Conservation (phyloP, 192 early-diverging fungal genomes). For the Paraglomus brasilianum region DNA sequence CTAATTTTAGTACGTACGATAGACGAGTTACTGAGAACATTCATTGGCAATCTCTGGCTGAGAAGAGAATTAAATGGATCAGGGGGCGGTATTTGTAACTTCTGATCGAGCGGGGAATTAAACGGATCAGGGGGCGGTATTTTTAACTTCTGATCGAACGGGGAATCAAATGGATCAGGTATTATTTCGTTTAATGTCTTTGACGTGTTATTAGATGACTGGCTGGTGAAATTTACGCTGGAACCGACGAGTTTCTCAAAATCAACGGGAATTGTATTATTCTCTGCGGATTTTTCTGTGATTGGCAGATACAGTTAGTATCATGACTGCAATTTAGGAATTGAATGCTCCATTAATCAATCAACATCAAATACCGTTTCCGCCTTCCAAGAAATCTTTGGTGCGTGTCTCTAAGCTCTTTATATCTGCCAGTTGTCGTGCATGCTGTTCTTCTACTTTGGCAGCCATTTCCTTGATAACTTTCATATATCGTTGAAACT, state of each 20-base stretch:
- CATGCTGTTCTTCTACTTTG: conserved; percentile 60
- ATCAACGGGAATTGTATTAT: conserved; percentile 2
- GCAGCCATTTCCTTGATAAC: conserved; percentile 55
- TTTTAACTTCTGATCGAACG: too few relatives aligned
- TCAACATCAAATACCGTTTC: conserved; percentile 3
- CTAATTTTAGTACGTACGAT: too few relatives aligned
- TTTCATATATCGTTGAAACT: conserved; percentile 65
- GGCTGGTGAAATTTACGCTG: too few relatives aligned
- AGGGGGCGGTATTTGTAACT: too few relatives aligned
- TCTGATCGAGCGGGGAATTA: too few relatives aligned
- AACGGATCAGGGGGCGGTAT: too few relatives aligned
- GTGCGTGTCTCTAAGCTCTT: conserved; percentile 53
- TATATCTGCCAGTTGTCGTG: conserved; percentile 58
- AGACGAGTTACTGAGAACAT: too few relatives aligned
- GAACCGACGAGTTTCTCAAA: conserved; percentile 24
- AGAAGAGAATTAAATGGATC: too few relatives aligned
- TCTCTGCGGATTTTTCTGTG: conserved; percentile 3
- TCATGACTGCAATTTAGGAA: neutral
- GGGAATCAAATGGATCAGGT: too few relatives aligned
- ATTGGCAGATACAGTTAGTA: neutral
- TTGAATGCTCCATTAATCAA: neutral
- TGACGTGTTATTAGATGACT: too few relatives aligned
- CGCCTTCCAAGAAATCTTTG: conserved; percentile 32
- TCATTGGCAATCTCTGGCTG: too few relatives aligned
- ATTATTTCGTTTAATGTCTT: too few relatives aligned